A percentile compares a stretch with the other conserved stretches of the same genome.
These are phyloP conservation scores for Fusarium pininemorale DNA, from an alignment of 2,329 filamentous ascomycete genomes.

Conservation along the genomic window DNA sequence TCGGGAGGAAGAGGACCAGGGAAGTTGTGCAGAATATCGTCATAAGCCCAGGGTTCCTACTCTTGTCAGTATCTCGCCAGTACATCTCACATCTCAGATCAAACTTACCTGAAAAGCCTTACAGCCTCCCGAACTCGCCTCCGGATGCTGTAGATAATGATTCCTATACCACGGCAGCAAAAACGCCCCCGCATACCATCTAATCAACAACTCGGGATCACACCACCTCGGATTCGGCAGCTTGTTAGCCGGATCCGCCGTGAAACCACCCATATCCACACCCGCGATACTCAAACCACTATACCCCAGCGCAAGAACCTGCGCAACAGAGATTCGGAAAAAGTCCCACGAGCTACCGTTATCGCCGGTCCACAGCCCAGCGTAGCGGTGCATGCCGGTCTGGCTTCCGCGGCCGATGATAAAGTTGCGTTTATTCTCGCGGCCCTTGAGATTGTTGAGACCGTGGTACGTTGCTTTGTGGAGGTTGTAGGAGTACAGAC, in stretches of 20 bases:
- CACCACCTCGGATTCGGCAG: not conserved
- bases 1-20: not conserved
- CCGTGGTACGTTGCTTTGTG: constrained; percentile 2
- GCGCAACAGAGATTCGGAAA: not conserved
- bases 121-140: not conserved
- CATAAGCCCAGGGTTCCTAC: not conserved
- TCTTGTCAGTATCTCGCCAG: not conserved
- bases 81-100: rapidly evolving
- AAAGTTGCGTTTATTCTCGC: constrained; percentile 4
- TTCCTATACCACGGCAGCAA: not conserved
- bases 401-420: not conserved
- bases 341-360: constrained; percentile 6
- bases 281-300: not conserved
- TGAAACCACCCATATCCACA: not conserved
- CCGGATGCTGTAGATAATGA: not conserved
- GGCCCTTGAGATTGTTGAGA: not conserved
- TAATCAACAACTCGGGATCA: not conserved
- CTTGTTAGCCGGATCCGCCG: not conserved
- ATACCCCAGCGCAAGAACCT: not conserved
- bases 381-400: not conserved
- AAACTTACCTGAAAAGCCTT: not conserved
- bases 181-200: constrained; percentile 1
- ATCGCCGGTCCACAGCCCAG: not conserved
- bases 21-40: not conserved
- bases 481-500: not conserved